Evolutionary conservation across 352 stramenopile genomes (phyloP), one percentile per base, ranked within the genome.

Genomic region (Globisporangium cylindrosporum): DNA sequence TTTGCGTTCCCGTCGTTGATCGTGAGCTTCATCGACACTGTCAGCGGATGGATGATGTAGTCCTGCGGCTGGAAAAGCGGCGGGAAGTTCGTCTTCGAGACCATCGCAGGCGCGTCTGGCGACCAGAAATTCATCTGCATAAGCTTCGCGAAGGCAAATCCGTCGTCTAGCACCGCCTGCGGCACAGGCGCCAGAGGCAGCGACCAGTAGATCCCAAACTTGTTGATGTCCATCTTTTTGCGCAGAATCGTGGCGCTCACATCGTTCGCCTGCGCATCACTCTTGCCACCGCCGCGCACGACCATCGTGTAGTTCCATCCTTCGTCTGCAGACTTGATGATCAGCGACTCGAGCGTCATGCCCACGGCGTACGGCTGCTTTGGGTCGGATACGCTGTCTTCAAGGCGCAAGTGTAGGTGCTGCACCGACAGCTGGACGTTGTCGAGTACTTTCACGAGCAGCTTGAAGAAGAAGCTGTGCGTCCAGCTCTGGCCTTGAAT

Each of bases 231-330:
- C 68, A 95, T 84, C 62, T 93, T 92, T 63, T 93, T 95, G 29
- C 87, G 68, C 34, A 95, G 73, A 59, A 90, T 90, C 29, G 75
- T 71, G 2, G 82, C 68, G 15, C 46, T 49, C 20, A 29, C 51
- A 12, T 48, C 38, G 66, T 48, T 34, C 59, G 29, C 10, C 67
- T 53, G 20, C 56, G 56, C 12, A 8, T 46, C 64, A 34, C 69
- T 66, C 46, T 62, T 27, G 24, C 64, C 62, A 15, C 54, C 63
- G 9, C 82, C 79, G 32, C 84, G 81, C 18, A 91, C 79, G 43
- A 90, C 81, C 84, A 92, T 89, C 0, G 84, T 95, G 69, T 93
- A 95, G 69, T 93, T 93, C 82, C 87, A 93, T 0, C 77, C 73
- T 60, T 84, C 85, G 53, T 95, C 87, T 0, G 86, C 84, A 18